phyloP scores from a whole-genome alignment of 2,329 filamentous ascomycete species.

The Neonectria magnoliae region DNA sequence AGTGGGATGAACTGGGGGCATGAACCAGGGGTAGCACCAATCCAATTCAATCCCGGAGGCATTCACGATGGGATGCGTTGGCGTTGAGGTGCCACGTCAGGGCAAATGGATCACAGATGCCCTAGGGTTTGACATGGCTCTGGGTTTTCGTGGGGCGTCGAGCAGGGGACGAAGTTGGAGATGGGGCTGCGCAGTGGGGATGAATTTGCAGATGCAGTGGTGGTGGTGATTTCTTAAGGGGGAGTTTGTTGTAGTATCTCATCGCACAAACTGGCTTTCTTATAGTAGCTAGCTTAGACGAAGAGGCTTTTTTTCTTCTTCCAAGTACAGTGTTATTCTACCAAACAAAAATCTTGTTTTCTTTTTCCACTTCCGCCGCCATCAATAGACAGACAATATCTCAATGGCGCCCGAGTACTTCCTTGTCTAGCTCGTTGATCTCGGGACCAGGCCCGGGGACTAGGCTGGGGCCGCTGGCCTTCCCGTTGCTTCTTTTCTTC shows the following conservation, averaged over 20 bases:
- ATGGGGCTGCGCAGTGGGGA: background rate
- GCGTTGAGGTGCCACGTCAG: conserved; percentile 23
- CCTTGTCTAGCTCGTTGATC: background rate
- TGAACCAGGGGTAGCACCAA: conserved; percentile 14
- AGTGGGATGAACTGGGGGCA: conserved; percentile 18
- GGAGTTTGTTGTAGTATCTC: background rate
- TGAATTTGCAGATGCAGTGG: background rate
- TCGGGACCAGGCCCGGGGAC: background rate
- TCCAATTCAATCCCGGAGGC: background rate
- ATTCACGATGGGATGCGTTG: conserved; percentile 17
- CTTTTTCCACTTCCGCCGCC: background rate
- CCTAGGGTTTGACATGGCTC: background rate
- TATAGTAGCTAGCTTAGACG: background rate
- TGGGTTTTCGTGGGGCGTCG: background rate
- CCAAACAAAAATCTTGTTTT: too few species aligned
- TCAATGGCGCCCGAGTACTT: background rate
- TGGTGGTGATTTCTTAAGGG: background rate
- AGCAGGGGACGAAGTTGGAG: background rate
- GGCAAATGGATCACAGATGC: background rate
- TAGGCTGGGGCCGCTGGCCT: background rate
- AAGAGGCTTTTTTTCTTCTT: background rate
- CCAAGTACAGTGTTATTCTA: too few species aligned
- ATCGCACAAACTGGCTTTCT: background rate
- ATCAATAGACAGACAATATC: background rate
- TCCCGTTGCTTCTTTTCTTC: background rate